Base-by-base conservation (phyloP, 768 basidiomycete genomes). In the Serendipita sp. region DNA sequence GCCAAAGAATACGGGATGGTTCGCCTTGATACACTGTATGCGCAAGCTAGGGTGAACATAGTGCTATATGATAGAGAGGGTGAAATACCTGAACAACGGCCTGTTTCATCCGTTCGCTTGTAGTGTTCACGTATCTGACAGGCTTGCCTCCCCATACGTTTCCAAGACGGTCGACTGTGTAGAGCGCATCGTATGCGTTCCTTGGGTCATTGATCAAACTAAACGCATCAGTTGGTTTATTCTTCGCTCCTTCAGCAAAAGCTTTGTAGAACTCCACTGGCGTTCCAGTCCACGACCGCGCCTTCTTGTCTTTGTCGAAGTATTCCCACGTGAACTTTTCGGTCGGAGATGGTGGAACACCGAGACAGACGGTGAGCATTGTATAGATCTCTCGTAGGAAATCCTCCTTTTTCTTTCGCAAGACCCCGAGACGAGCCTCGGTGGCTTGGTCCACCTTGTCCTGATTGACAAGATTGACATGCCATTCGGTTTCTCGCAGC, bases 161-260 rank as follows among this genome's bases (percentile, higher is more conserved):
- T 15, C 94, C 94, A 41, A 97, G 84, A 70, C 89, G 86, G 70
- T 94, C 85, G 16, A 97, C 92, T 1, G 91, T 91, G 76, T 94
- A 94, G 15, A 95, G 79, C 73, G 84, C 86, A 60, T 79, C 80
- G 73, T 86, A 91, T 18, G 77, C 77, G 71, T 97, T 94, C 30
- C 95, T 82, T 8, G 95, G 94, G 72, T 98, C 95, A 70, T 98
- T 87, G 73, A 98, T 91, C 11, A 98, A 80, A 44, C 92, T 95
- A 79, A 98, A 95, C 1, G 80, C 85, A 30, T 92, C 88, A 2
- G 78, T 71, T 1, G 85, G 83, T 82, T 88, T 64, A 18, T 63
- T 44, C 64, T 18, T 38, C 28, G 79, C 54, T 10, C 46, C 47
- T 66, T 68, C 67, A 23, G 68, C 64, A 60, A 69, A 68, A n/a